Base-by-base conservation (phyloP, 2,329 filamentous ascomycete genomes). In the Botryotinia globosa region DNA sequence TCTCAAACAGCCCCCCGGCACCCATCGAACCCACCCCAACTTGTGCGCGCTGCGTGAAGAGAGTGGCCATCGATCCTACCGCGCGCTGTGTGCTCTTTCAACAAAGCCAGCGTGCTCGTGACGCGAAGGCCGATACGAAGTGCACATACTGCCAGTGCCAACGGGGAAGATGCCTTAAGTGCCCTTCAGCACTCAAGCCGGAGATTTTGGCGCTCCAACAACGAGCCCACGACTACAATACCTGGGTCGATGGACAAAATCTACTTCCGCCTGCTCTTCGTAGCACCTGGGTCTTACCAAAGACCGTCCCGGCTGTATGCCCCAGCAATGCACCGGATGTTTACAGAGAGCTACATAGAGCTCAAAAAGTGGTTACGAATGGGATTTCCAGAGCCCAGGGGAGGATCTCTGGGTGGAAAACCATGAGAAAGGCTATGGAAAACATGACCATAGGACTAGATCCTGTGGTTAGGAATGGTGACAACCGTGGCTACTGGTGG, bases 391-490 rank as follows among this genome's bases (percentile, higher is more conserved):
- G 12, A 44, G 63, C 63, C 16, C 20, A 65, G 16, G 25, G 7
- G 44, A 6, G 10, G 14, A 51, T 65, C 32, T 12, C 44, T 8
- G 63, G 44, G 5, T 65, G 63, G 63, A 18, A 0, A 9, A 6
- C 4, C 3, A 37, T 65, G 63, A 48, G 10, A 3, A 0, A 20
- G 0, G 22, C 10, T 10, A 10, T 18, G 12, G 18, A 2, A 20
- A 51, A 65, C 20, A 3, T 0, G 2, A 20, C 18, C 22, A 9
- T 65, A 8, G 37, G 25, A 37, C 14, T 65, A 4, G 44, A 65
- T 20, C 63, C 63, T 48, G 63, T n/a, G 10, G 63, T 34, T 3
- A 51, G 44, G 16, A 16, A 48, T 22, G 63, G 44, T 34, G 42
- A 20, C 4, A 22, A 34, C 29, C 63, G n/a, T 34, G 63, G 63